Evolutionary conservation across 2,329 filamentous ascomycete species (phyloP).

Genomic region (Paraphaeosphaeria sporulosa): DNA sequence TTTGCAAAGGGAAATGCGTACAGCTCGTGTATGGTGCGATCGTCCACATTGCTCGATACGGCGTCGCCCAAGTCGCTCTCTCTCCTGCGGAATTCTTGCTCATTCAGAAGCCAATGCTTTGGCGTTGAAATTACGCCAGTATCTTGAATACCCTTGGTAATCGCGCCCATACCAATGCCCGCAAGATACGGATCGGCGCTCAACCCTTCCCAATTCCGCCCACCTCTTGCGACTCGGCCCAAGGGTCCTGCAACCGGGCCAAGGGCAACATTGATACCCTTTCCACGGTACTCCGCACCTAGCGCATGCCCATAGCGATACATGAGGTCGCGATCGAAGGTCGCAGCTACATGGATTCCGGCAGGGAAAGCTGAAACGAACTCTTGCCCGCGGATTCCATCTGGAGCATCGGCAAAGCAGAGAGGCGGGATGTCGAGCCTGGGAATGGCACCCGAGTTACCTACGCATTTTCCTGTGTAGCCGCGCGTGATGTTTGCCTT

Average conservation of each 20-base stretch:
- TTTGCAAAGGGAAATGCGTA: slow-evolving; percentile 73
- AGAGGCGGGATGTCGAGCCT: slow-evolving; percentile 48
- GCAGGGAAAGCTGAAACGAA: slow-evolving; percentile 43
- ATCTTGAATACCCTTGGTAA: slow-evolving; percentile 62
- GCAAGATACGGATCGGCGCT: slow-evolving; percentile 72
- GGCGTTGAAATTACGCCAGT: slow-evolving; percentile 48
- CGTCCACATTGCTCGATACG: slow-evolving; percentile 68
- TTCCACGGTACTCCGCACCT: slow-evolving; percentile 74
- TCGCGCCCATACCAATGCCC: slow-evolving; percentile 58
- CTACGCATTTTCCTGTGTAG: slow-evolving; percentile 41
- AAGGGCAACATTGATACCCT: slow-evolving; percentile 74
- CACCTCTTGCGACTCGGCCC: slow-evolving; percentile 73
- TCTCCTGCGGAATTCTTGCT: slow-evolving; percentile 61
- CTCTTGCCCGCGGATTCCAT: slow-evolving; percentile 42
- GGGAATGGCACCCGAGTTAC: slow-evolving; percentile 46
- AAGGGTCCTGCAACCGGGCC: slow-evolving; percentile 74
- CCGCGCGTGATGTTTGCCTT: slow-evolving; percentile 53
- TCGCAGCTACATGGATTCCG: slow-evolving; percentile 63
- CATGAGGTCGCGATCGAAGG: slow-evolving; percentile 74
- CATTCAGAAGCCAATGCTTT: slow-evolving; percentile 55
- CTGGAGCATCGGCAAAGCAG: slow-evolving; percentile 50
- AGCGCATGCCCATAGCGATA: slow-evolving; percentile 71
- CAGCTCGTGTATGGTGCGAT: slow-evolving; percentile 70
- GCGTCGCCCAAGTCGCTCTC: slow-evolving; percentile 59
- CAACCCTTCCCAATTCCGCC: slow-evolving; percentile 78